Conservation (phyloP, 1,284 basidiomycete genomes). For the Coniophora puteana region DNA sequence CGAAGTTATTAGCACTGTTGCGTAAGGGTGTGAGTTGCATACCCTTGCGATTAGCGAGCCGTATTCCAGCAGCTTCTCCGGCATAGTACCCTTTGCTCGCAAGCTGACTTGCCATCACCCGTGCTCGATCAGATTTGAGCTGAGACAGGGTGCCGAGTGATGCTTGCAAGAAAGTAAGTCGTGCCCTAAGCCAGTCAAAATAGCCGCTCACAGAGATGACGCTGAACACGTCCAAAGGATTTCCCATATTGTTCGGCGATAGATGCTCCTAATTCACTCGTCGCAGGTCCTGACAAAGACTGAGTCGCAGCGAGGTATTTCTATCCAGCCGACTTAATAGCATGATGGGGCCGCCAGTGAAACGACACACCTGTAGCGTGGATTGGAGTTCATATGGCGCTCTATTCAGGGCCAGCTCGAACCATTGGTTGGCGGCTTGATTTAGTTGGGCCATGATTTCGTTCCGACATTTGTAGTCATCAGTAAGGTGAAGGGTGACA, state of each 20-base stretch:
- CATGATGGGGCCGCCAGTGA: conserved; percentile 2
- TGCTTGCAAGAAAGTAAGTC: conserved; percentile 33
- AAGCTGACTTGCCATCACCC: conserved; percentile 74
- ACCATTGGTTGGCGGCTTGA: conserved; percentile 76
- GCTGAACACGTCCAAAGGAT: conserved; percentile 73
- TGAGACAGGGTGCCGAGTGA: conserved; percentile 57
- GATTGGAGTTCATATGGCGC: conserved; percentile 93
- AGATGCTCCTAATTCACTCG: conserved; percentile 86
- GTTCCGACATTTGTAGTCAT: conserved; percentile 84
- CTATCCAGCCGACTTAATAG: conserved; percentile 33
- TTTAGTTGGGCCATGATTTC: conserved; percentile 80
- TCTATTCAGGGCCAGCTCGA: conserved; percentile 79
- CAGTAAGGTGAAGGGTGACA: conserved; percentile 80
- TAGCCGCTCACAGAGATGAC: conserved; percentile 63
- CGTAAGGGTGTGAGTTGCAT: conserved; percentile 10
- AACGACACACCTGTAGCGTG: conserved; percentile 70
- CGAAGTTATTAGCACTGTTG: conserved; percentile 10
- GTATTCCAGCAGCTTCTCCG: conserved; percentile 83
- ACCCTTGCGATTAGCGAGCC: conserved; percentile 59
- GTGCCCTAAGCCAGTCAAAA: neutral
- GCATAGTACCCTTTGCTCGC: conserved; percentile 83
- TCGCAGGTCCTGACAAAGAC: conserved; percentile 60
- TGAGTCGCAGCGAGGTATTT: conserved; percentile 81
- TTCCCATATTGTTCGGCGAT: conserved; percentile 84
- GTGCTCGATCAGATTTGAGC: conserved; percentile 73